A percentile compares a stretch with the other conserved stretches of the same genome.
phyloP scores from a whole-genome alignment of 2,329 filamentous ascomycete genomes.

The Apiospora sp. region DNA sequence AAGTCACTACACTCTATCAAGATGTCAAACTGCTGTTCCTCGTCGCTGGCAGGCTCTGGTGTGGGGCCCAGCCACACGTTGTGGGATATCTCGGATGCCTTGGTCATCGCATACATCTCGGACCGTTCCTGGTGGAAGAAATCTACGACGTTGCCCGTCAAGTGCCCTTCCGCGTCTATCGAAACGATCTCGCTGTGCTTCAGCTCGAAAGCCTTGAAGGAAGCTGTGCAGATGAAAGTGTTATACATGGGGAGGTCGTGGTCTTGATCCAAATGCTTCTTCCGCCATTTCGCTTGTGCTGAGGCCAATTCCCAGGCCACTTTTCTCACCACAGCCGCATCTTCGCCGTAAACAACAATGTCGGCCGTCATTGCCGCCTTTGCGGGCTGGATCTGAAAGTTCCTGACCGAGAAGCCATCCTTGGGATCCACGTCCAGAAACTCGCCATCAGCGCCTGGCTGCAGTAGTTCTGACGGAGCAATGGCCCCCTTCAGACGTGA shows the following conservation, averaged over 20 bases:
- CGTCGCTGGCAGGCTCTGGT: conserved; percentile 69
- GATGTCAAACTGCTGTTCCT: conserved; percentile 77
- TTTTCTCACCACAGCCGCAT: conserved; percentile 66
- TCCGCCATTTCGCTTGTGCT: conserved; percentile 80
- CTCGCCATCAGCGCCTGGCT: conserved; percentile 54
- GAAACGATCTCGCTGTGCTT: conserved; percentile 76
- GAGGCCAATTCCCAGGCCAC: conserved; percentile 73
- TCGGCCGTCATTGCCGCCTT: conserved; percentile 91
- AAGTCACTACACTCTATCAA: conserved; percentile 90
- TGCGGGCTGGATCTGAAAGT: conserved; percentile 94
- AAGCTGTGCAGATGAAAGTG: conserved; percentile 77
- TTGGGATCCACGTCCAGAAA: conserved; percentile 87
- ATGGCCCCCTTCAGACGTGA: conserved; percentile 89
- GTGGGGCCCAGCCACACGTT: conserved; percentile 94
- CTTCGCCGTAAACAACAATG: conserved; percentile 89
- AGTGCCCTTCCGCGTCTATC: conserved; percentile 72
- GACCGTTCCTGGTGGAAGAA: conserved; percentile 87
- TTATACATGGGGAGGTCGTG: conserved; percentile 74
- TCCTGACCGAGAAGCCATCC: conserved; percentile 93
- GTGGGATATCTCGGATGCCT: conserved; percentile 83
- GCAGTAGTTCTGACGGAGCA: conserved; percentile 80
- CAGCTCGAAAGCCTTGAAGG: conserved; percentile 77
- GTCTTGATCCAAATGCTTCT: conserved; percentile 65
- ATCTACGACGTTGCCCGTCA: conserved; percentile 83
- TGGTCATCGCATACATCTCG: conserved; percentile 95